A percentile compares a stretch with the other conserved stretches of the same genome.
These are phyloP conservation scores for Fibroporia radiculosa DNA, from an alignment of 768 basidiomycete genomes.

Conservation along the genomic window DNA sequence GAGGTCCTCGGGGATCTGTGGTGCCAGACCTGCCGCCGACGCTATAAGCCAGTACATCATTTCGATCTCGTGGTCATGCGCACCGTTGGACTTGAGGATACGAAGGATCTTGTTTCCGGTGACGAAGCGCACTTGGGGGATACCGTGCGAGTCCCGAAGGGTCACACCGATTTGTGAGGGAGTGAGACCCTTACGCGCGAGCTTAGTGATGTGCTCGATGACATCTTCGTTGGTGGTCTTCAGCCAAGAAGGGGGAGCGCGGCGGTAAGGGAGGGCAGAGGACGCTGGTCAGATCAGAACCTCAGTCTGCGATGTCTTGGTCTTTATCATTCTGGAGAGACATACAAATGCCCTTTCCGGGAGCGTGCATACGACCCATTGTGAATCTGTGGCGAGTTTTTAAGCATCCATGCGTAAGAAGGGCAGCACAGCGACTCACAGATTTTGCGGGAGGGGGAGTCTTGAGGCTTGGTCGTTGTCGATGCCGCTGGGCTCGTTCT, in stretches of 20 bases:
- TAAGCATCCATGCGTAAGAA: conserved; percentile 6
- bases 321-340: conserved; percentile 16
- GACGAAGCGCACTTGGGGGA: conserved; percentile 96
- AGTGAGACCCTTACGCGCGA: conserved; percentile 95
- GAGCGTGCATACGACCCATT: conserved; percentile 99
- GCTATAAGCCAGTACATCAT: no score
- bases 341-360: conserved; percentile 99
- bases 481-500: conserved; percentile 21
- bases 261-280: conserved; percentile 96
- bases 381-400: conserved; percentile 21
- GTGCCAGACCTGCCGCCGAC: conserved; percentile 94
- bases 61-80: conserved; percentile 27
- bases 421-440: conserved; percentile 23
- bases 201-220: conserved; percentile 92
- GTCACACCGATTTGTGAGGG: conserved; percentile 98
- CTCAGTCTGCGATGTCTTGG: conserved; percentile 6
- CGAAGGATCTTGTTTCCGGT: conserved; percentile 99
- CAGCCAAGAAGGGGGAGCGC: conserved; percentile 92
- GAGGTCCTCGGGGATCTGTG: conserved; percentile 97
- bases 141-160: conserved; percentile 96
- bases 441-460: conserved; percentile 27
- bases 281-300: conserved; percentile 42
- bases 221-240: conserved; percentile 95
- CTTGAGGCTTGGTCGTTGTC: conserved; percentile 36
- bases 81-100: conserved; percentile 92